Base-by-base conservation (phyloP, 768 basidiomycete genomes). In the Auriculariales sp. region DNA sequence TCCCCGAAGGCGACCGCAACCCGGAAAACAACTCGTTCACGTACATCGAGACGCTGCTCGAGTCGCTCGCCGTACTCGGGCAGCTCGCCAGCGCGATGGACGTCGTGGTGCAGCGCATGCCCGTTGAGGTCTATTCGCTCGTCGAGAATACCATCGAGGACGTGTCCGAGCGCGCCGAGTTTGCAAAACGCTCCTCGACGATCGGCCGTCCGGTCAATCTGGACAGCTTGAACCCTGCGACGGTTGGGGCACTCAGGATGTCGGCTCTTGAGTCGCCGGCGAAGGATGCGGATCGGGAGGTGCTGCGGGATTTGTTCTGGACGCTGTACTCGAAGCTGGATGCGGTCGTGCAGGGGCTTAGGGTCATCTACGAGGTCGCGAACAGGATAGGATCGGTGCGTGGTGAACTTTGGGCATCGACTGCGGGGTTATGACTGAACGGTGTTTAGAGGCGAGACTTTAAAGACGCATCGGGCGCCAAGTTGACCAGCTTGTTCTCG, bases 251-350 rank as follows among this genome's bases (percentile, higher is more conserved):
- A 22, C 64, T 91, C 51, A 74, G 88, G 33, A 70, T 87, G 25
- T 72, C 80, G 15, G 82, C 82, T 1, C 62, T 90, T 54, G 89
- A 90, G 58, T 77, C 80, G 5, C 76, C 81, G 15, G 68, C 78
- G 0, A 84, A 81, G 54, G 74, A 78, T 28, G 68, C 72, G 15
- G 87, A 95, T 57, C 86, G 89, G 52, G 91, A 94, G 59, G 83
- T 85, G 12, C 63, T 99, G 49, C 74, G 71, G 52, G 95, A 98
- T 62, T 71, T 99, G 30, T 98, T 98, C 64, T 98, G 94, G 94
- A 95, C 94, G 2, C 61, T 94, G 14, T 99, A 90, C 62, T 95
- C 91, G 14, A 98, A 99, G 64, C 59, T 99, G 44, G 83, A 92
- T 59, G 95, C 95, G 28, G 86, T 98, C 17, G 74, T 84, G 12